Conservation (phyloP, 352 stramenopile species). For the Globisporangium spiculum region DNA sequence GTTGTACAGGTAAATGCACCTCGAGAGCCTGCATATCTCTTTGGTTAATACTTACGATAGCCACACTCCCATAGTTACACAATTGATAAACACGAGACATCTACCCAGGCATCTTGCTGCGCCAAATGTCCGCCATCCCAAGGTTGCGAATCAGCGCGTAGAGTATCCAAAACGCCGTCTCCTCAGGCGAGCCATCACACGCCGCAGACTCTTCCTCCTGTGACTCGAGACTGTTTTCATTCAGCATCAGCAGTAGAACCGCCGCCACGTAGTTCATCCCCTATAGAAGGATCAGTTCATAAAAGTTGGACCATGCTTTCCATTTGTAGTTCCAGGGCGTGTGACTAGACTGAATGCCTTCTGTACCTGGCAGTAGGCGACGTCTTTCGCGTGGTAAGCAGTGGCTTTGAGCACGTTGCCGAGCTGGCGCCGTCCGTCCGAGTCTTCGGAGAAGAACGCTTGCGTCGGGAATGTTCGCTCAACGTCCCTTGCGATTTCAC, state of each 20-base stretch:
- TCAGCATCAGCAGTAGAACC: slow-evolving; percentile 49
- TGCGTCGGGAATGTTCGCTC: slow-evolving; percentile 66
- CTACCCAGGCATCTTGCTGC: slow-evolving; percentile 74
- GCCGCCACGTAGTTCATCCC: slow-evolving; percentile 87
- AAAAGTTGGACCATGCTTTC: background rate
- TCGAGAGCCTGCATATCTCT: slow-evolving; percentile 35
- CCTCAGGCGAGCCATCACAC: slow-evolving; percentile 33
- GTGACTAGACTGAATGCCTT: background rate
- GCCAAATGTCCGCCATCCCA: slow-evolving; percentile 68
- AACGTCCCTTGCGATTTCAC: slow-evolving; percentile 75
- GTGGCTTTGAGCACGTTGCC: slow-evolving; percentile 76
- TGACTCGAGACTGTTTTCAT: slow-evolving; percentile 7
- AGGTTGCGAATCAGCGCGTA: slow-evolving; percentile 50
- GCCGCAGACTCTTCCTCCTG: background rate
- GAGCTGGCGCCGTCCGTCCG: slow-evolving; percentile 53
- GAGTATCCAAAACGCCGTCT: slow-evolving; percentile 61
- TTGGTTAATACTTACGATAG: background rate
- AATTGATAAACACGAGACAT: background rate
- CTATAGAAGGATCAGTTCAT: slow-evolving; percentile 19
- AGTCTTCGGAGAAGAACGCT: slow-evolving; percentile 45
- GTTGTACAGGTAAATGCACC: slow-evolving; percentile 77
- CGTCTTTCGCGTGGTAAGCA: slow-evolving; percentile 40
- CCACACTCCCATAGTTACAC: background rate
- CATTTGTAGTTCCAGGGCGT: background rate
- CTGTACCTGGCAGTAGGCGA: slow-evolving; percentile 79